A percentile compares a stretch with the other conserved stretches of the same genome.
Evolutionary conservation across 805 yeast species (phyloP).

Genomic region (Grigorovia humatica): DNA sequence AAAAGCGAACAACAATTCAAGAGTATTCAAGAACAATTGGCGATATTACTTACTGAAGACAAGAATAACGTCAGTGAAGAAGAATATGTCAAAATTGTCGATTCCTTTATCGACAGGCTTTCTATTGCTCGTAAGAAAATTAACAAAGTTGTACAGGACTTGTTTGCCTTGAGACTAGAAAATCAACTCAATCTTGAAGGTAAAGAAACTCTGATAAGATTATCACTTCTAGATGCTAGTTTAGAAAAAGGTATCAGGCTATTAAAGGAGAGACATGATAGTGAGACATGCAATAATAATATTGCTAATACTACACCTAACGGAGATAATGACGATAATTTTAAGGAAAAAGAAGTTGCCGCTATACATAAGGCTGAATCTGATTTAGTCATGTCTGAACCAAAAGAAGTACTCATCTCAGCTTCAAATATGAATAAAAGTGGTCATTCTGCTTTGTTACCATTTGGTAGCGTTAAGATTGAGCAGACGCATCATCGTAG

Average conservation of each 20-base stretch:
- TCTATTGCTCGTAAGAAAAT: constrained; percentile 31
- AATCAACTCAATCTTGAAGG: constrained; percentile 57
- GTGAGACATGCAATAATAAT: not conserved
- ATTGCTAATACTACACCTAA: no score
- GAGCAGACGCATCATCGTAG: constrained; percentile 17
- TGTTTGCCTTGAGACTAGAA: constrained; percentile 47
- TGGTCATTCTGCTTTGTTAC: constrained; percentile 28
- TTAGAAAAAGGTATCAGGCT: constrained; percentile 43
- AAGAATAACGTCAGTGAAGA: constrained; percentile 12
- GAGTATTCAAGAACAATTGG: constrained; percentile 45
- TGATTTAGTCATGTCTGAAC: constrained; percentile 1
- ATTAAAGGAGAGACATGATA: constrained; percentile 22
- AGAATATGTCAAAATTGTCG: constrained; percentile 19
- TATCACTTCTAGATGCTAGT: constrained; percentile 62
- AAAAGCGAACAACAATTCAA: constrained; percentile 36
- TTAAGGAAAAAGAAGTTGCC: not conserved
- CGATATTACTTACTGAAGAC: constrained; percentile 33
- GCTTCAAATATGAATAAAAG: constrained; percentile 20
- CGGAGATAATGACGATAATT: no score
- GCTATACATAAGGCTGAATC: not conserved
- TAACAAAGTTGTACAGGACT: constrained; percentile 41
- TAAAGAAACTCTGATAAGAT: constrained; percentile 63
- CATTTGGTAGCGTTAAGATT: constrained; percentile 28
- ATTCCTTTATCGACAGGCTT: constrained; percentile 32
- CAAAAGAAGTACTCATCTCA: constrained; percentile 9